A percentile compares a stretch with the other conserved stretches of the same genome.
Evolutionary conservation across 768 basidiomycete species (phyloP).

Genomic region (Gymnopilus junonius): DNA sequence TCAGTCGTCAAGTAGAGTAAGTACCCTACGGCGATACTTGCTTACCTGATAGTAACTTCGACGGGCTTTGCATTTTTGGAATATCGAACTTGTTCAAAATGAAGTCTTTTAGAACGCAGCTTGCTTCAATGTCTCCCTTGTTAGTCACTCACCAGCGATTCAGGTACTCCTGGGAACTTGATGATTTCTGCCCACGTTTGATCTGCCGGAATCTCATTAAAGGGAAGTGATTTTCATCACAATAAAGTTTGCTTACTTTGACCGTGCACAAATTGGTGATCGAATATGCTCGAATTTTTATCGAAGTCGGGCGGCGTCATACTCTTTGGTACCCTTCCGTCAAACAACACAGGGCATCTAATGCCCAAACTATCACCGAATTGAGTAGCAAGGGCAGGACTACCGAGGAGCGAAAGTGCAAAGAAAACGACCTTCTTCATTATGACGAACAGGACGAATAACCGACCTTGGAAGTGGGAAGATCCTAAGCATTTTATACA

Average conservation of each 20-base stretch:
- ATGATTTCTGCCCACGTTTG: constrained; percentile 20
- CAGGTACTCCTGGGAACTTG: constrained; percentile 12
- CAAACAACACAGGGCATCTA: constrained; percentile 14
- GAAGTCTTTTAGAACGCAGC: neutral
- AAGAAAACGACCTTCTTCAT: neutral
- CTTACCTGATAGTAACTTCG: constrained; percentile 19
- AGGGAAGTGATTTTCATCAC: too few relatives aligned
- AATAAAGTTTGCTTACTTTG: constrained; percentile 20
- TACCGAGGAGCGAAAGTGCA: neutral
- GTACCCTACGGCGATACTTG: too few relatives aligned
- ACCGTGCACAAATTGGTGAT: constrained; percentile 20
- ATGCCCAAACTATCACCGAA: neutral
- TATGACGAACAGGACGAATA: too few relatives aligned
- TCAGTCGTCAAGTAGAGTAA: too few relatives aligned
- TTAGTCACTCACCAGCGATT: constrained; percentile 8
- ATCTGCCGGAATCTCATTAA: too few relatives aligned
- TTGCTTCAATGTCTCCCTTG: neutral
- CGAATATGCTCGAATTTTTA: constrained; percentile 19
- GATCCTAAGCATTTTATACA: neutral
- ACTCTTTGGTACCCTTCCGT: constrained; percentile 15
- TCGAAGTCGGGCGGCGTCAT: constrained; percentile 21
- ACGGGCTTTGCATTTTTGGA: constrained; percentile 18
- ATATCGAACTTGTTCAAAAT: constrained; percentile 11
- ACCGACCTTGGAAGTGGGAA: neutral
- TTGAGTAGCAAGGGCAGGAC: neutral